Percentiles rank a stretch among this genome's conserved stretches.
These are phyloP conservation scores for Amanita exitialis DNA, from an alignment of 768 basidiomycete species.

Conservation along the genomic window DNA sequence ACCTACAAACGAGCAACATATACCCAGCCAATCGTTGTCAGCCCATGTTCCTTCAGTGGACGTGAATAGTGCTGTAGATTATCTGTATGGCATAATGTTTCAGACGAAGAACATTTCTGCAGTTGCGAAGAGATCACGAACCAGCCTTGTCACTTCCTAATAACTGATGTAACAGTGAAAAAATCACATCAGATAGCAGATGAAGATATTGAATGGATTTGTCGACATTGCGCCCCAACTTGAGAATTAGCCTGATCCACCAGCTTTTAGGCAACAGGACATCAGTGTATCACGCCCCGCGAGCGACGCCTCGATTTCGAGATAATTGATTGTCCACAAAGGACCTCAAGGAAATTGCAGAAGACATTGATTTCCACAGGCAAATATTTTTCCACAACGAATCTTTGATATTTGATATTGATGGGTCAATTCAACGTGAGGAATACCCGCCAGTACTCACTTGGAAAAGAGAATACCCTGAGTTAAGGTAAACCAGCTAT, in stretches of 20 bases:
- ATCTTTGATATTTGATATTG: slow-evolving; percentile 20
- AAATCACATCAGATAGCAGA: slow-evolving; percentile 13
- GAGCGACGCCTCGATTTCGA: slow-evolving; percentile 15
- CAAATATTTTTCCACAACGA: slow-evolving; percentile 27
- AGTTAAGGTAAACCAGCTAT: slow-evolving; percentile 15
- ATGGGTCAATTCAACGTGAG: neutral
- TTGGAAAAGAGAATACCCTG: slow-evolving; percentile 27
- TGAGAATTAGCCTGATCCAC: slow-evolving; percentile 21
- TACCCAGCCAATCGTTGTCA: slow-evolving; percentile 32
- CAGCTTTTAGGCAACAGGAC: slow-evolving; percentile 47
- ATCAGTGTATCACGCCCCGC: slow-evolving; percentile 25
- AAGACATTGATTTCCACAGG: slow-evolving; percentile 35
- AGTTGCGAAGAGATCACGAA: neutral
- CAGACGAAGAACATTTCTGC: neutral
- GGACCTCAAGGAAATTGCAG: slow-evolving; percentile 40
- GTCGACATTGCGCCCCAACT: slow-evolving; percentile 7
- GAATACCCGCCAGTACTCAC: slow-evolving; percentile 19
- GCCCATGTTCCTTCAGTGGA: neutral
- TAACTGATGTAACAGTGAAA: slow-evolving; percentile 15
- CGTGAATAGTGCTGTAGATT: neutral
- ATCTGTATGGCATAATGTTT: neutral
- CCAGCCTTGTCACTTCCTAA: neutral
- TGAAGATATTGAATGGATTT: slow-evolving; percentile 7
- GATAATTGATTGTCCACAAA: slow-evolving; percentile 33
- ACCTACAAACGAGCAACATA: slow-evolving; percentile 25